Percentiles rank a stretch among this genome's conserved stretches.
These are phyloP conservation scores for Physcomitrium patens DNA, from an alignment of 225 moss, liverwort and hornwort species.

Conservation along the genomic window DNA sequence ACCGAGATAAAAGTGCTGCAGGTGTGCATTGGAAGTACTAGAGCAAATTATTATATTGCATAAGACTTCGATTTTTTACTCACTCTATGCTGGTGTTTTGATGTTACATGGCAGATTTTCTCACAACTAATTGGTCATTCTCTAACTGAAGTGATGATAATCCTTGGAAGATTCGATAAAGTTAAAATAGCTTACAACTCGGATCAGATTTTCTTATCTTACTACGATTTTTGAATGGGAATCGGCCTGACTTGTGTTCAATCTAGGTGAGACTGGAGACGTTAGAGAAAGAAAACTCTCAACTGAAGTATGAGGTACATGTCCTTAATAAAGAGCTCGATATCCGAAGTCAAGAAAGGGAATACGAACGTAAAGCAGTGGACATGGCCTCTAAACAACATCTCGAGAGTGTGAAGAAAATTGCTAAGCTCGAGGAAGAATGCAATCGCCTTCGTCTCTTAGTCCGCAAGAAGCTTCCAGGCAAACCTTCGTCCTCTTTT, in stretches of 20 bases:
- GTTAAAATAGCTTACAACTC: neutral
- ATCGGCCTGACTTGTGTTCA: constrained; percentile 5
- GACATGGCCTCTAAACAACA: constrained; percentile 69
- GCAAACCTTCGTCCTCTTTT: constrained; percentile 7
- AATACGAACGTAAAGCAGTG: constrained; percentile 67
- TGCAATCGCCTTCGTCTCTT: constrained; percentile 71
- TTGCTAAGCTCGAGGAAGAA: constrained; percentile 77
- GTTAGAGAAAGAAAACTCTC: constrained; percentile 69
- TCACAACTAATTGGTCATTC: too few relatives aligned
- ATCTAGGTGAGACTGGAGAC: constrained; percentile 67
- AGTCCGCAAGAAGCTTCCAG: constrained; percentile 74
- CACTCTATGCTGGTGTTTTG: too few relatives aligned
- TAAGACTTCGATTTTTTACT: neutral
- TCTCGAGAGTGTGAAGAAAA: constrained; percentile 71
- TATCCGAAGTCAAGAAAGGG: constrained; percentile 70
- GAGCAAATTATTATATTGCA: neutral
- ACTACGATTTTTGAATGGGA: neutral
- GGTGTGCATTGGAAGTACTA: constrained; percentile 29
- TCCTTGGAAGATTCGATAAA: neutral
- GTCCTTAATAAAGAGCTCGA: constrained; percentile 78
- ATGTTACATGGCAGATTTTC: too few relatives aligned
- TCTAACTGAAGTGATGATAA: neutral
- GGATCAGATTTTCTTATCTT: neutral
- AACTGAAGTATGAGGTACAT: constrained; percentile 71
- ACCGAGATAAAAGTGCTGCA: constrained; percentile 66